Conservation (phyloP, 2,329 filamentous ascomycete genomes). For the Xylaria sp. region DNA sequence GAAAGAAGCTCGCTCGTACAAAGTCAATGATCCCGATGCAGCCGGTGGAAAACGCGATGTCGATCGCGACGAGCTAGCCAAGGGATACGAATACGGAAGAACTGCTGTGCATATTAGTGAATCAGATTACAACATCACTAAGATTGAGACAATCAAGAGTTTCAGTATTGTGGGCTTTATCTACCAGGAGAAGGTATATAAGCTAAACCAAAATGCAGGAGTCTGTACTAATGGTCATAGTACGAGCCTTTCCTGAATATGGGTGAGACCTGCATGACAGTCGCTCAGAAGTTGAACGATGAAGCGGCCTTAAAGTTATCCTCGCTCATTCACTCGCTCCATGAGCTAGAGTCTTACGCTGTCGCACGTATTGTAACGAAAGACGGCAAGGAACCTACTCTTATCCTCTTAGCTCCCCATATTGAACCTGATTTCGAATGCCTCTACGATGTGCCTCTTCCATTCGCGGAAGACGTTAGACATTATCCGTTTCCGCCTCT, state of each 20-base stretch:
- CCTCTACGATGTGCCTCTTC: conserved; percentile 87
- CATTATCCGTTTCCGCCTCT: conserved; percentile 92
- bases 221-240: conserved; percentile 54
- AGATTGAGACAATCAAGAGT: conserved; percentile 78
- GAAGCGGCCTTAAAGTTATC: conserved; percentile 86
- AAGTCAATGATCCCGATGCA: conserved; percentile 77
- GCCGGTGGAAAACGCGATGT: conserved; percentile 86
- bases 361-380: conserved; percentile 88
- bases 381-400: conserved; percentile 79
- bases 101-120: conserved; percentile 91
- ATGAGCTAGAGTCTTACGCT: conserved; percentile 85
- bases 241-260: conserved; percentile 88
- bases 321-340: conserved; percentile 87
- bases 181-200: conserved; percentile 71
- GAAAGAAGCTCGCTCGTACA: conserved; percentile 82
- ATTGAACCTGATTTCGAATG: conserved; percentile 85
- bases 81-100: conserved; percentile 92
- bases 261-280: conserved; percentile 81
- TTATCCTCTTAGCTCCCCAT: conserved; percentile 82
- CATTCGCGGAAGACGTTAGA: conserved; percentile 92
- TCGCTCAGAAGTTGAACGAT: conserved; percentile 82
- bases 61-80: conserved; percentile 84
- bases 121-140: conserved; percentile 88
- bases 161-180: conserved; percentile 92
- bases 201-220: background rate